Evolutionary conservation across 2,329 filamentous ascomycete species (phyloP).

Genomic region (Scopulariopsis brevicaulis): DNA sequence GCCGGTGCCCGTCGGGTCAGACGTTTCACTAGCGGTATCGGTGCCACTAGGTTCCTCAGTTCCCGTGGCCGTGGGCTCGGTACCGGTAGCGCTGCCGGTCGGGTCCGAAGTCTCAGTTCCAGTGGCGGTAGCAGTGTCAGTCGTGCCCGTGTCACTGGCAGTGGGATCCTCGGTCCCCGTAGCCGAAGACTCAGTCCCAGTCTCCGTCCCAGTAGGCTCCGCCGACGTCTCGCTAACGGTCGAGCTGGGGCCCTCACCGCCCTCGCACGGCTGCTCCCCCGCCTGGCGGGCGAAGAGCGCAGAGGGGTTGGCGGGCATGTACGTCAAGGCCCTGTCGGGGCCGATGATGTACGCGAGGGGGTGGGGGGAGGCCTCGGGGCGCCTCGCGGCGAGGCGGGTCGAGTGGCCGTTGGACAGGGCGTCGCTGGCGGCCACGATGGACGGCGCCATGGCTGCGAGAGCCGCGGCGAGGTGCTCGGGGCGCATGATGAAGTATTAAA

Average conservation of each 20-base stretch:
- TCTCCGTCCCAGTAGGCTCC: constrained; percentile 3
- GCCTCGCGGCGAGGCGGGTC: constrained; percentile 19
- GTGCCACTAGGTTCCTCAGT: not conserved
- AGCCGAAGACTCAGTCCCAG: not conserved
- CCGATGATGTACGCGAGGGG: constrained; percentile 3
- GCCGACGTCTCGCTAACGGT: too few species aligned
- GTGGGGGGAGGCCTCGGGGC: constrained; percentile 16
- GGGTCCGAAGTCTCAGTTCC: not conserved
- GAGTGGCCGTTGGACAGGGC: constrained; percentile 19
- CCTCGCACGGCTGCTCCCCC: constrained; percentile 6
- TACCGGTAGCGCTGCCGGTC: not conserved
- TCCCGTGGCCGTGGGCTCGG: not conserved
- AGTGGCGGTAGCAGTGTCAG: too few species aligned
- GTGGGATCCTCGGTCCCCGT: not conserved
- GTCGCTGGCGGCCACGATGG: constrained; percentile 10
- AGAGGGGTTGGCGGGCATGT: constrained; percentile 2
- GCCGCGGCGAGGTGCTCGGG: constrained; percentile 2
- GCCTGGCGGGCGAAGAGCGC: constrained; percentile 5
- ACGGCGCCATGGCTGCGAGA: constrained; percentile 13
- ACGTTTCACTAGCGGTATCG: not conserved
- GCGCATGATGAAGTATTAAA: constrained; percentile 3
- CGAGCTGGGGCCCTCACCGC: too few species aligned
- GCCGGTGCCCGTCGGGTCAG: not conserved
- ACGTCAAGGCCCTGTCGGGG: constrained; percentile 1
- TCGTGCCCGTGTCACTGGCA: not conserved